Evolutionary conservation across 202 grass and related monocot genomes (phyloP).

Genomic region (Setaria viridis): DNA sequence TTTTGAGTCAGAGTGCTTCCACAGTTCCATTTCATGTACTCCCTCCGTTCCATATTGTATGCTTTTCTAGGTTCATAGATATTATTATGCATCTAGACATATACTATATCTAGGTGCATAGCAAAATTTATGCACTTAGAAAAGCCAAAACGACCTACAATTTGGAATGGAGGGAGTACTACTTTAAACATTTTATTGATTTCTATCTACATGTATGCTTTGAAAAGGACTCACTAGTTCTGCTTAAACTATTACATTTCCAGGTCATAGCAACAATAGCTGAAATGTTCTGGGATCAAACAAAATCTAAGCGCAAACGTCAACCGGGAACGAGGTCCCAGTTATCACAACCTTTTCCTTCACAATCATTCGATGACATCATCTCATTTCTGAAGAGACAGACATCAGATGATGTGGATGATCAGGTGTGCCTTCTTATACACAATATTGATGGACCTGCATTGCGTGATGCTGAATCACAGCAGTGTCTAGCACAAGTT

Average conservation of each 20-base stretch:
- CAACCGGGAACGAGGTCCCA: conserved; percentile 61
- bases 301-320: conserved; percentile 59
- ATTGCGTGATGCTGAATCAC: conserved; percentile 82
- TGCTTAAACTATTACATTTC: conserved; percentile 48
- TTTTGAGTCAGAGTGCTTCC: not conserved
- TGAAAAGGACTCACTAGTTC: not conserved
- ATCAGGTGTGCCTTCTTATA: conserved; percentile 73
- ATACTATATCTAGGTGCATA: no score
- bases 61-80: no score
- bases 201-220: conserved; percentile 9
- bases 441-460: conserved; percentile 95
- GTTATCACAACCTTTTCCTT: conserved; percentile 53
- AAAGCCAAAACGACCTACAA: no score
- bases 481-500: conserved; percentile 83
- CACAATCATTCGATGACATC: conserved; percentile 78
- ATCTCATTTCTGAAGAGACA: conserved; percentile 73
- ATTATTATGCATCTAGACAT: no score
- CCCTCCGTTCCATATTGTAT: no score
- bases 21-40: not conserved
- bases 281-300: conserved; percentile 80
- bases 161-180: not conserved
- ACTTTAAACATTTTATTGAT: not conserved
- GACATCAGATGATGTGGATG: conserved; percentile 50
- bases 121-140: no score
- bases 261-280: conserved; percentile 78